phyloP scores from a whole-genome alignment of 1,284 basidiomycete species.

The Apiotrichum gracile region DNA sequence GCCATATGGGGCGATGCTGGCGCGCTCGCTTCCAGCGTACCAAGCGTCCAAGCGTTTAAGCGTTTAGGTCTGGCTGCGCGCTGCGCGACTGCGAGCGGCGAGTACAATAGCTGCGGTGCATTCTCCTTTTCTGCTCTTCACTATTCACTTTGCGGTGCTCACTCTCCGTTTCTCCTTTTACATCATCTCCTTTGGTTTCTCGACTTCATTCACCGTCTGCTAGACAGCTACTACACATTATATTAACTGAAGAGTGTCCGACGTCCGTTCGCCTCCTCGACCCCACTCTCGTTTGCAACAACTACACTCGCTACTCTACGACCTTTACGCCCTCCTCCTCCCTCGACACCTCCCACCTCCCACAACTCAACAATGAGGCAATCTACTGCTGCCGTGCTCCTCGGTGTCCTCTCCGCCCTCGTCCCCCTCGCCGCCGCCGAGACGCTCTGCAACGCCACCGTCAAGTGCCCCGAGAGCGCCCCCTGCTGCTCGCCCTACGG shows the following conservation, averaged over 20 bases:
- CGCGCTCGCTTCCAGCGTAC: too few species aligned
- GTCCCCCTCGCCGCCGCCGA: conserved; percentile 4
- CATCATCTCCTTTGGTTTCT: too few species aligned
- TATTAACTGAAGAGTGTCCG: background rate
- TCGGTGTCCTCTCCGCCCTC: background rate
- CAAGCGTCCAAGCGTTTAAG: too few species aligned
- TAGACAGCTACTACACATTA: too few species aligned
- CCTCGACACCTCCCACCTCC: background rate
- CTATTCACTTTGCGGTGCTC: too few species aligned
- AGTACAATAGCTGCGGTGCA: too few species aligned
- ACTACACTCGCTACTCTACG: background rate
- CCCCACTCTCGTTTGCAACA: background rate
- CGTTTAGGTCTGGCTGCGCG: too few species aligned
- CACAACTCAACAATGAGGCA: background rate
- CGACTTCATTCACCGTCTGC: too few species aligned
- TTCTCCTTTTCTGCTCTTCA: too few species aligned
- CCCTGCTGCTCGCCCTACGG: conserved; percentile 75
- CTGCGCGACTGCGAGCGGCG: too few species aligned
- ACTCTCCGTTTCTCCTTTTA: too few species aligned
- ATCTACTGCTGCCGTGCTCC: background rate
- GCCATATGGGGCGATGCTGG: too few species aligned
- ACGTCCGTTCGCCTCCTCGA: background rate
- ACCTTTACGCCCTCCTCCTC: background rate
- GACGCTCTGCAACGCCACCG: conserved; percentile 23
- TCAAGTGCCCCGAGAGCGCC: conserved; percentile 53